Evolutionary conservation across 2,329 filamentous ascomycete species (phyloP), one percentile per base, ranked within the genome.

Genomic region (Dryadomyces sulphureus): DNA sequence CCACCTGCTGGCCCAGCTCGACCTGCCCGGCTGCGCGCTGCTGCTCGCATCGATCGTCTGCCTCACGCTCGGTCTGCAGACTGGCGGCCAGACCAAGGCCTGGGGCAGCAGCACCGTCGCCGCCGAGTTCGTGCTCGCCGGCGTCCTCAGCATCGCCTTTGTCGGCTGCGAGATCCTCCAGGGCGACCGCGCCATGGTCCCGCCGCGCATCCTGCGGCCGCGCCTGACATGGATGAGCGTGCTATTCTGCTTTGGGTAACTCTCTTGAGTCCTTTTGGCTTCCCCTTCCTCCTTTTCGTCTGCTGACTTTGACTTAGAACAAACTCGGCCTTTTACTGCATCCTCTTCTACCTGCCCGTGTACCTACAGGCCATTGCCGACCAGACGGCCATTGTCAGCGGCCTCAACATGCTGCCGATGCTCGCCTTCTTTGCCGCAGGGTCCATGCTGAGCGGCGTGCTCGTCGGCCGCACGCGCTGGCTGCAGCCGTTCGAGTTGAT

Each of bases 311-410:
- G 7, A 4, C 27, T 30, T 30, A 38, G 27, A 27, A 12, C 16
- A 25, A 43, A 43, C 22, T 20, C 24, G 1, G 38, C 14, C n/a
- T 32, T 45, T 16, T 44, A 41, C 25, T 19, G 25, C 4, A 7
- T 49, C n/a, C 17, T 39, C 40, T 49, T 49, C 40, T 51, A 51
- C 34, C 36, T 52, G 2, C 45, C 50, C 30, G 47, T 49, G 47
- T 72, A 66, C 65, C 69, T 69, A 52, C 68, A 69, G 48, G 63
- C 61, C 9, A 61, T 67, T 25, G 55, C 64, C 41, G 56, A 55
- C 39, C 49, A 61, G 39, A 62, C 64, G 4, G 65, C 65, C 7
- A 63, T 68, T 38, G 56, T 60, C 35, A 56, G 62, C 19, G 57
- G 68, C 14, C 63, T 65, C 21, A 54, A 64, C 32, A 54, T 65